Conservation (phyloP, 2,329 filamentous ascomycete species). For the Hypoxylon sp. region DNA sequence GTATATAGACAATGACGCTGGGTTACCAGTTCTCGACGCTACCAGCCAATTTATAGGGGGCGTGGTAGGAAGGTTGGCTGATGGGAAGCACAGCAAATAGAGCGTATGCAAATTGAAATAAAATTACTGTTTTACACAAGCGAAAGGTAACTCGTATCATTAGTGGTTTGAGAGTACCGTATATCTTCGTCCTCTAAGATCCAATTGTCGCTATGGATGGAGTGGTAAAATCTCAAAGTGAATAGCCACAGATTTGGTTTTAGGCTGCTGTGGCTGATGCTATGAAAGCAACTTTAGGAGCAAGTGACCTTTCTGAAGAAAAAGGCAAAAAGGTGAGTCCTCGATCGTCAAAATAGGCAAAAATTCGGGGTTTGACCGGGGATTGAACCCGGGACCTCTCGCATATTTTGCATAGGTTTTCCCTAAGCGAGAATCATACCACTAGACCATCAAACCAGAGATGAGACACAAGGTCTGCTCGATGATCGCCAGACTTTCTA, state of each 20-base stretch:
- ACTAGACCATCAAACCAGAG: conserved; percentile 72
- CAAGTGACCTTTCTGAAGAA: conserved; percentile 18
- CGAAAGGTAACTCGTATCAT: background rate
- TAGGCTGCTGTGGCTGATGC: background rate
- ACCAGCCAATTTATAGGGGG: conserved; percentile 1
- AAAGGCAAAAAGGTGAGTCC: background rate
- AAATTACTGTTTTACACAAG: background rate
- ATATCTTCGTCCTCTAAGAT: background rate
- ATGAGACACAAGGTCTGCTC: background rate
- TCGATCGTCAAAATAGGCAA: background rate
- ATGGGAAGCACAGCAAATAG: background rate
- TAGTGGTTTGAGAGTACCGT: conserved; percentile 36
- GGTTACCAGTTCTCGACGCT: background rate
- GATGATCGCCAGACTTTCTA: background rate
- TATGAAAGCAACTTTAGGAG: background rate
- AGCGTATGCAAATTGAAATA: conserved; percentile 1
- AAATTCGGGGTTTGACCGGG: conserved; percentile 54
- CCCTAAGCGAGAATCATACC: conserved; percentile 82
- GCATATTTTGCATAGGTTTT: conserved; percentile 52
- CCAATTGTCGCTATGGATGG: background rate
- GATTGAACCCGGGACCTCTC: conserved; percentile 62
- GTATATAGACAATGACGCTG: background rate
- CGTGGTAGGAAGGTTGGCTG: background rate
- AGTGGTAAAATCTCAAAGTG: conserved; percentile 63
- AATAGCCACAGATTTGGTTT: background rate